Evolutionary conservation across 495 filamentous ascomycete genomes (phyloP), one percentile per base, ranked within the genome.

Genomic region (Podospora pseudopauciseta): DNA sequence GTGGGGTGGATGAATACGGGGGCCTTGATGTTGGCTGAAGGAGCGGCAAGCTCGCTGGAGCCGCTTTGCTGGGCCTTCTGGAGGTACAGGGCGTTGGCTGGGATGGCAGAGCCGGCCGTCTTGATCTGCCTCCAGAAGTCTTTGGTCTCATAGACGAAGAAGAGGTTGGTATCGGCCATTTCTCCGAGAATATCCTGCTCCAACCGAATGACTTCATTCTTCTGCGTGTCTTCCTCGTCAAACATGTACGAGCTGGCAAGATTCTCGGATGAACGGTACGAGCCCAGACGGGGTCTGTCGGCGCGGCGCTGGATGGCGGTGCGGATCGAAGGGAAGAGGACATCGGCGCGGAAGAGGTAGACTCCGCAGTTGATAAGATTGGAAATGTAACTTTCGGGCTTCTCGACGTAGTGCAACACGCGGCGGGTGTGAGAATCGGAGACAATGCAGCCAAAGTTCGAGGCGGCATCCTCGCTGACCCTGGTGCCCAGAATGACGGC

Each of bases 111-210:
- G 55, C 96, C 96, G 61, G 95, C 95, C 5, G 96, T 97, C 87
- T 99, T 99, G 86, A 99, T 98, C 85, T 99, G 95, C 66, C 95
- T 94, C 95, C 95, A 99, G 82, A 99, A 99, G 76, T 97, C 95
- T 82, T 97, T 96, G 58, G 95, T 98, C 81, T 99, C 95, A 79
- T 97, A 90, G 20, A 98, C 96, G 79, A 92, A 99, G 85, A 99
- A 99, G 76, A 95, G 93, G 78, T 96, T 94, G 86, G 88, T 96
- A 81, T 99, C 95, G 49, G 95, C 94, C 72, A 99, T 88, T 73
- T 97, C 94, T 64, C 93, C 91, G 54, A 99, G 88, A 68, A 99
- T 97, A 75, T 99, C 95, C 79, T 99, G 95, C 82, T 99, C 95
- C 61, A 99, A 85, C 49, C 95, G 92, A 65, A 99, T 90, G 28